Conservation (phyloP, 331 rosid genomes). For the Malus hybrid region DNA sequence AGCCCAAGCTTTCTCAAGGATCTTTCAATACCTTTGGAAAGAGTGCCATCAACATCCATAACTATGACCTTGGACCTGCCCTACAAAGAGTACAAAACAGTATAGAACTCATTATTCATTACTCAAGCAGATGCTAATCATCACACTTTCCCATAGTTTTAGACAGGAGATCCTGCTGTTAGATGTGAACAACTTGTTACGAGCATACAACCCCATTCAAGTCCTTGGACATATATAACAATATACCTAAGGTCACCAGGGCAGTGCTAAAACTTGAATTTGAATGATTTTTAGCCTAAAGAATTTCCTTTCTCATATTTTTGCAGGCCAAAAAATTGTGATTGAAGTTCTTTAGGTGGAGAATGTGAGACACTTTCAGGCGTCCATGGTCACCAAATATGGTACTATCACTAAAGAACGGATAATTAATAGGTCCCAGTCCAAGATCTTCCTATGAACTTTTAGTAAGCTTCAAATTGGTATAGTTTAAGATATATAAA, state of each 20-base stretch:
- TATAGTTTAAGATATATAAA: neutral
- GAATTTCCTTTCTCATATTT: neutral
- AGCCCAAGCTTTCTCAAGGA: slow-evolving; percentile 82
- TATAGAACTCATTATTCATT: slow-evolving; percentile 38
- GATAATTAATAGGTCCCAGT: neutral
- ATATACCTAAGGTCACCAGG: neutral
- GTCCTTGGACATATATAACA: neutral
- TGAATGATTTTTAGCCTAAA: neutral
- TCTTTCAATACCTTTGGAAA: slow-evolving; percentile 79
- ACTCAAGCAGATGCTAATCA: slow-evolving; percentile 24
- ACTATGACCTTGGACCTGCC: slow-evolving; percentile 86
- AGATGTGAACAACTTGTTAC: neutral
- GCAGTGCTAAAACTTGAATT: neutral
- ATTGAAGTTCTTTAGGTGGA: neutral
- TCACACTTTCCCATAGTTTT: neutral
- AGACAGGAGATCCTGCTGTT: neutral
- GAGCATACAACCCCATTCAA: neutral
- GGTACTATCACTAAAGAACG: neutral
- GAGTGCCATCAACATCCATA: slow-evolving; percentile 79
- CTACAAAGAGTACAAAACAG: slow-evolving; percentile 62
- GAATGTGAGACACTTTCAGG: neutral
- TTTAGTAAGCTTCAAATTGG: neutral
- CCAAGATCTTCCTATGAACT: neutral
- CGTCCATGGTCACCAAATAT: neutral
- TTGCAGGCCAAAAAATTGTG: neutral